Evolutionary conservation across 2,329 filamentous ascomycete genomes (phyloP).

Genomic region (Coniochaeta hoffmannii): DNA sequence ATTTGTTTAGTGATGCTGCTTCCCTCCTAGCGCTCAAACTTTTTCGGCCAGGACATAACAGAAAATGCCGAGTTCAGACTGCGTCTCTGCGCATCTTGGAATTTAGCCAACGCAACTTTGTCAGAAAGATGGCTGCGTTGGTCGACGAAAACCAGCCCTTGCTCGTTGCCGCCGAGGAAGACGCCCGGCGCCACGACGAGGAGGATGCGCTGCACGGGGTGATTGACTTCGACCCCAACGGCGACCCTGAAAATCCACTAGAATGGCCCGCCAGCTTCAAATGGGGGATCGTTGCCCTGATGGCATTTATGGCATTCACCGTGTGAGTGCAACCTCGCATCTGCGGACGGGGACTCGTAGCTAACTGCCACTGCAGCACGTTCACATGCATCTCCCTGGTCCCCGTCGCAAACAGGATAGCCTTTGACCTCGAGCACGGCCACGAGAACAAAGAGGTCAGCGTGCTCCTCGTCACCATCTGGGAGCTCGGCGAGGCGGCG

Average conservation of each 20-base stretch:
- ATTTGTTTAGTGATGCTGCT: not conserved
- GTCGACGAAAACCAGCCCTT: slow-evolving; percentile 2
- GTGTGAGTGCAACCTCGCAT: slow-evolving; percentile 31
- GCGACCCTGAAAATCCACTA: slow-evolving; percentile 42
- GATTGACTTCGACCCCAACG: slow-evolving; percentile 35
- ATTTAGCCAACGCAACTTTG: not conserved
- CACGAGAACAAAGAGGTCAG: slow-evolving; percentile 35
- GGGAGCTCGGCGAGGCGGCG: slow-evolving; percentile 59
- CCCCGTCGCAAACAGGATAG: slow-evolving; percentile 44
- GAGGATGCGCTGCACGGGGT: slow-evolving; percentile 6
- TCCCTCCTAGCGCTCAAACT: not conserved
- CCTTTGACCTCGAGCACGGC: slow-evolving; percentile 33
- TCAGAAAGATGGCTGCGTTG: not conserved
- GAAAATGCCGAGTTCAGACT: not conserved
- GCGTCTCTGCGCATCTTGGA: too few relatives aligned
- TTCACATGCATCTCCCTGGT: slow-evolving; percentile 51
- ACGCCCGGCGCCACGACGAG: slow-evolving; percentile 13
- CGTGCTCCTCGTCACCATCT: slow-evolving; percentile 62
- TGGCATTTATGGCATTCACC: slow-evolving; percentile 48
- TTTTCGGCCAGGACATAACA: not conserved
- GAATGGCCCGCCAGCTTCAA: slow-evolving; percentile 46
- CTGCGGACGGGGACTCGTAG: not conserved
- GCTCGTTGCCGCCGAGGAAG: not conserved
- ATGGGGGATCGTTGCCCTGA: slow-evolving; percentile 43
- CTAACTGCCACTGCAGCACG: slow-evolving; percentile 29